Conservation (phyloP, 345 rosid species). For the Orychophragmus violaceus region DNA sequence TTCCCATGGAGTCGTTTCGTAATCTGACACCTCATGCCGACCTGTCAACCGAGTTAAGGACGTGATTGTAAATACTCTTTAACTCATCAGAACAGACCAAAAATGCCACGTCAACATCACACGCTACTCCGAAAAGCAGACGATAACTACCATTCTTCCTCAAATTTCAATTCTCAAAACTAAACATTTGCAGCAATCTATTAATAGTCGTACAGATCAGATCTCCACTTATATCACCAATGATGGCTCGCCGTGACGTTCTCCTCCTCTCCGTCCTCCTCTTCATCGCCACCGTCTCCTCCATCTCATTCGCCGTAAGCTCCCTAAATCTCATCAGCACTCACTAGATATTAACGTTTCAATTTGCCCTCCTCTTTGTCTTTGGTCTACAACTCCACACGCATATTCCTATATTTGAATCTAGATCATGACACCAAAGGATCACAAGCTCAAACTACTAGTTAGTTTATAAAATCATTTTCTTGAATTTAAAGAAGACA, state of each 20-base stretch:
- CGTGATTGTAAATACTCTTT: slow-evolving; percentile 2
- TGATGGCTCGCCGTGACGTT: slow-evolving; percentile 23
- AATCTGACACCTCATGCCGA: neutral
- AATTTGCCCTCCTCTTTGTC: no score
- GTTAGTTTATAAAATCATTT: neutral
- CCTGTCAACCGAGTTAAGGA: slow-evolving; percentile 12
- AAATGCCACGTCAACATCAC: slow-evolving; percentile 8
- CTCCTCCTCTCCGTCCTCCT: slow-evolving; percentile 28
- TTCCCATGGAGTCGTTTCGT: neutral
- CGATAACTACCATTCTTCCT: neutral
- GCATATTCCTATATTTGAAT: no score
- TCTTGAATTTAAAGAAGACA: neutral
- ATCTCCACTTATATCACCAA: slow-evolving; percentile 9
- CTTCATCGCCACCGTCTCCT: slow-evolving; percentile 1
- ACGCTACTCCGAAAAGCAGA: neutral
- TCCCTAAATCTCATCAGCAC: neutral
- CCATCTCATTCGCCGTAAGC: slow-evolving; percentile 23
- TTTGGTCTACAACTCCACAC: no score
- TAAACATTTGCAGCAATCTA: neutral
- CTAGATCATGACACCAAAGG: neutral
- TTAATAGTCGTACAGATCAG: slow-evolving; percentile 17
- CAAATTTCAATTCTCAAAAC: neutral
- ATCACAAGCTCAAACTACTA: no score
- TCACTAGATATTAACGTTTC: neutral
- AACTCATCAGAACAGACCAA: neutral